phyloP scores from a whole-genome alignment of 1,284 basidiomycete species.

The Trichosporon coremiiforme region DNA sequence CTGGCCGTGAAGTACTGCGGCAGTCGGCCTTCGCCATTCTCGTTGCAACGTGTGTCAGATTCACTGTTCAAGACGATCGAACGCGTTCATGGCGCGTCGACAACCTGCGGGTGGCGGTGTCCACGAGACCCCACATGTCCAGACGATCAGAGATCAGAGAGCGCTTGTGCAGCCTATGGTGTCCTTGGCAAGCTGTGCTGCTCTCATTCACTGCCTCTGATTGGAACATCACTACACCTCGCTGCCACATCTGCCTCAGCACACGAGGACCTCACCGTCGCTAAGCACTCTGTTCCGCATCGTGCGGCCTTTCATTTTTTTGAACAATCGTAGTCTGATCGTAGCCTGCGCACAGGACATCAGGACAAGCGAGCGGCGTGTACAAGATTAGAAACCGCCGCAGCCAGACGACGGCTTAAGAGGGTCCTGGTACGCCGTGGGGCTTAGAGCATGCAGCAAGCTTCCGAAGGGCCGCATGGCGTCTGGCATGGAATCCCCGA shows the following conservation, averaged over 20 bases:
- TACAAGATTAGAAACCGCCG: conserved; percentile 8
- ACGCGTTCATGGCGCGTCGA: not conserved
- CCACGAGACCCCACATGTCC: not conserved
- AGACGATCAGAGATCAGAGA: not conserved
- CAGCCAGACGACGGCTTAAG: not conserved
- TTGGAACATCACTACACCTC: not conserved
- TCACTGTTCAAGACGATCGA: not conserved
- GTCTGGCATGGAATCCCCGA: not conserved
- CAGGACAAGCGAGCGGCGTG: not conserved
- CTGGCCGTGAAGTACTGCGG: not conserved
- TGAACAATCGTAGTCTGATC: not conserved
- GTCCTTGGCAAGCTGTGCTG: not conserved
- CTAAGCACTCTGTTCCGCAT: not conserved
- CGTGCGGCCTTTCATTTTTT: not conserved
- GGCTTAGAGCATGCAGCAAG: not conserved
- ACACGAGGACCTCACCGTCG: too few species aligned
- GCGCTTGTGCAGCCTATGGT: too few species aligned
- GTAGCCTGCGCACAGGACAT: not conserved
- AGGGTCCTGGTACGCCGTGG: not conserved
- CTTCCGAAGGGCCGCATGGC: not conserved
- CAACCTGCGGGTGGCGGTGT: not conserved
- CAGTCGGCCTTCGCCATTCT: not conserved
- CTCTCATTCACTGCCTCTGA: not conserved
- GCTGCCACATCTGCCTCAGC: not conserved
- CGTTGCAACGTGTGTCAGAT: not conserved